Evolutionary conservation across 257 asterid genomes (phyloP).

Genomic region (Fraxinus americana): DNA sequence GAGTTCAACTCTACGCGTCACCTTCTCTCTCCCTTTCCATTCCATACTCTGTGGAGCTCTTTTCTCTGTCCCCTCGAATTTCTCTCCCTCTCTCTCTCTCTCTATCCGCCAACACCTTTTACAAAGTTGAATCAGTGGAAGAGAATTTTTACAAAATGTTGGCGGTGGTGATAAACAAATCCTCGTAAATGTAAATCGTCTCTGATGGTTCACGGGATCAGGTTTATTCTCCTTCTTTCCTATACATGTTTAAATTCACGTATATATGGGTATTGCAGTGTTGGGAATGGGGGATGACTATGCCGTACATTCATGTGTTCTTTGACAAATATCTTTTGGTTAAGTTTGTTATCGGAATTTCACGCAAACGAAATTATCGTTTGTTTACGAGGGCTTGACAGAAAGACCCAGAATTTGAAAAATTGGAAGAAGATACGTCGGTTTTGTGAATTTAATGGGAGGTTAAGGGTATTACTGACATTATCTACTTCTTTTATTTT

Average conservation of each 20-base stretch:
- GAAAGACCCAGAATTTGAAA: neutral
- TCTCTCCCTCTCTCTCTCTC: neutral
- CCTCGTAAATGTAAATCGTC: neutral
- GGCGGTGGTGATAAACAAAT: neutral
- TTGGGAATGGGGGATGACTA: neutral
- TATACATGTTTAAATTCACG: neutral
- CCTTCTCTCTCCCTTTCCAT: neutral
- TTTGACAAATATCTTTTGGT: neutral
- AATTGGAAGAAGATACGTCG: neutral
- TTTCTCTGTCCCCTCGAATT: neutral
- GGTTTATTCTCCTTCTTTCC: neutral
- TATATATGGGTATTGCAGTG: neutral
- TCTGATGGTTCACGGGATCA: neutral
- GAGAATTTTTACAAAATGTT: neutral
- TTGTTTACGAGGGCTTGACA: neutral
- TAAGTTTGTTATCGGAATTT: neutral
- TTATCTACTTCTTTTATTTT: neutral
- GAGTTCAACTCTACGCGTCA: neutral
- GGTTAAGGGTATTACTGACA: constrained; percentile 10
- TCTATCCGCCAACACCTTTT: neutral
- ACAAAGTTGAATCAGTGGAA: neutral
- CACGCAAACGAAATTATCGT: neutral
- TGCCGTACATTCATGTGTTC: neutral
- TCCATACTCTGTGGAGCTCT: constrained; percentile 28
- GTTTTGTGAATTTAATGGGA: neutral